Conservation (phyloP, 176 grass and related monocot species). For the Urochloa ruziziensis region DNA sequence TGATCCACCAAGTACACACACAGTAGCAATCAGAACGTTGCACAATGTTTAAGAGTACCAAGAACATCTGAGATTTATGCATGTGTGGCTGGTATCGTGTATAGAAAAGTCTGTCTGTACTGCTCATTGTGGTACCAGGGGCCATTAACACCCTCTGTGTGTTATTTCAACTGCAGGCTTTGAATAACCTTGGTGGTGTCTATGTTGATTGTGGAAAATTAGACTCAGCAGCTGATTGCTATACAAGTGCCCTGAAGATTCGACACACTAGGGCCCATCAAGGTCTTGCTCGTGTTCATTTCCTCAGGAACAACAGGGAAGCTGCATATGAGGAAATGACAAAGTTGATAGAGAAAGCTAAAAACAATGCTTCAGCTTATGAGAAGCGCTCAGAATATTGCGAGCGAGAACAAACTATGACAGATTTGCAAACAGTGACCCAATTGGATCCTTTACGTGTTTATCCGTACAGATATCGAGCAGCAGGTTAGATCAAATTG, state of each 20-base stretch:
- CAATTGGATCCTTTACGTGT: conserved; percentile 80
- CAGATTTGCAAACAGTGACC: conserved; percentile 78
- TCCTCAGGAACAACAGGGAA: conserved; percentile 67
- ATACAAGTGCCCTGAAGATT: conserved; percentile 87
- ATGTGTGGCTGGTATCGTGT: neutral
- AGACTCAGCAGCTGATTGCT: conserved; percentile 86
- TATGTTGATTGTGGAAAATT: conserved; percentile 91
- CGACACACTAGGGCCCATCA: conserved; percentile 93
- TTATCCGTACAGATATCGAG: conserved; percentile 92
- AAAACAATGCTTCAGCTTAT: conserved; percentile 91
- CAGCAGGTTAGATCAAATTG: conserved; percentile 68
- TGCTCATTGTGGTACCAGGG: neutral
- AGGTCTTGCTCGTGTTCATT: conserved; percentile 89
- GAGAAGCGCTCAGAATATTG: conserved; percentile 95
- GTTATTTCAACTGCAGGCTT: conserved; percentile 56
- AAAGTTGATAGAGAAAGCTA: conserved; percentile 80
- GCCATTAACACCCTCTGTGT: neutral
- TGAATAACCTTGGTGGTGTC: conserved; percentile 97
- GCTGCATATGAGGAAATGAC: conserved; percentile 94
- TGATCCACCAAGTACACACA: neutral
- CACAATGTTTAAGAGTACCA: neutral
- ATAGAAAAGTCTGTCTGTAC: neutral
- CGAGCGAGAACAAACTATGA: conserved; percentile 69
- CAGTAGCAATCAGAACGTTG: neutral
- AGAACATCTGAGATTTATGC: conserved; percentile 12